Evolutionary conservation across 169 alveolate genomes (phyloP).

Genomic region (Cryptosporidium sp.): DNA sequence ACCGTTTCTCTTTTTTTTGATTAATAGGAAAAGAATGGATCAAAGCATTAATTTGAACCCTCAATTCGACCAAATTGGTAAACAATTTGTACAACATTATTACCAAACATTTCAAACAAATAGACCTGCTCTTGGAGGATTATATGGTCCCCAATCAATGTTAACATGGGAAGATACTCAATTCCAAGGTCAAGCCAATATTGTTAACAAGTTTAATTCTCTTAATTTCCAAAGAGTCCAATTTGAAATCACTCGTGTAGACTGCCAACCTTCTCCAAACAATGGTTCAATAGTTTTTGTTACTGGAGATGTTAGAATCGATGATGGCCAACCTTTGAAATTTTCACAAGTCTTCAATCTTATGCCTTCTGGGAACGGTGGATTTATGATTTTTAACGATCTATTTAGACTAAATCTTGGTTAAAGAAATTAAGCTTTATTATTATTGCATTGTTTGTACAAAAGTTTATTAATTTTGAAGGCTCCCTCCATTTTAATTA

Average conservation of each 20-base stretch:
- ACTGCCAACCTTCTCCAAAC: slow-evolving; percentile 87
- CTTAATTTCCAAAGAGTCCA: slow-evolving; percentile 78
- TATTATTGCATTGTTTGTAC: too few species aligned
- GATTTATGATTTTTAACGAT: slow-evolving; percentile 83
- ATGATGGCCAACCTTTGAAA: slow-evolving; percentile 85
- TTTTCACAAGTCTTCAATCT: slow-evolving; percentile 84
- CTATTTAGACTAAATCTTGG: slow-evolving; percentile 85
- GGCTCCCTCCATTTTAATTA: background rate
- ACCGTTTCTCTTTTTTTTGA: background rate
- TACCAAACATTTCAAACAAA: slow-evolving; percentile 83
- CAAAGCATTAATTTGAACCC: slow-evolving; percentile 75
- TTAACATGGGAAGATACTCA: slow-evolving; percentile 88
- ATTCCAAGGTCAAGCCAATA: slow-evolving; percentile 84
- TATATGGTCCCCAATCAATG: slow-evolving; percentile 88
- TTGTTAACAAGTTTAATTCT: slow-evolving; percentile 82
- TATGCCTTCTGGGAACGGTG: slow-evolving; percentile 85
- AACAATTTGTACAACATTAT: slow-evolving; percentile 85
- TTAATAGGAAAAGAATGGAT: slow-evolving; percentile 9
- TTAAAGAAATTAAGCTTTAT: slow-evolving; percentile 33
- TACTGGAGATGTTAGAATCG: slow-evolving; percentile 84
- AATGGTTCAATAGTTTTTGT: slow-evolving; percentile 85
- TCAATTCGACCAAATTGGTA: slow-evolving; percentile 83
- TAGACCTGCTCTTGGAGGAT: slow-evolving; percentile 80
- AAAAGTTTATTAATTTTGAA: too few species aligned
- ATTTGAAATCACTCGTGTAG: slow-evolving; percentile 82